phyloP scores from a whole-genome alignment of 331 rosid genomes.

The Pyracantha coccinea region DNA sequence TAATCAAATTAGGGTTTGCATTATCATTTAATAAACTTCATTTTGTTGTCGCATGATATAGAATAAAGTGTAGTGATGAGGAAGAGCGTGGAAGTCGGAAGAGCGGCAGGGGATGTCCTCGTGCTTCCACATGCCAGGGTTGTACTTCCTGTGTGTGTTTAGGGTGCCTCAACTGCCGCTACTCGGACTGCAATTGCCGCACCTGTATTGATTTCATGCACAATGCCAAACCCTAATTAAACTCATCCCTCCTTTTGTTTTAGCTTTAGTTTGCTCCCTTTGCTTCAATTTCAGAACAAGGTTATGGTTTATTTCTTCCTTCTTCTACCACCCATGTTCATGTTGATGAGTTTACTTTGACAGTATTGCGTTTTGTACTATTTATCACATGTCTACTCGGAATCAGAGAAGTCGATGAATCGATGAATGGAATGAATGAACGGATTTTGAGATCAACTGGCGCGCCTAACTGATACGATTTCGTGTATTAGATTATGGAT shows the following conservation, averaged over 20 bases:
- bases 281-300: background rate
- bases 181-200: constrained; percentile 37
- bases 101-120: constrained; percentile 27
- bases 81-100: constrained; percentile 34
- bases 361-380: background rate
- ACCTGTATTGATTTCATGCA: constrained; percentile 40
- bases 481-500: no score
- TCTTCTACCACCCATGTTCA: background rate
- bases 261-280: no score
- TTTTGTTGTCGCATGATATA: background rate
- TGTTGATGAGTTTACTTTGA: background rate
- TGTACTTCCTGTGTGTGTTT: constrained; percentile 35
- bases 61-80: constrained; percentile 24
- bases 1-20: background rate
- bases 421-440: no score
- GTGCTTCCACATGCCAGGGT: constrained; percentile 22
- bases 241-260: background rate
- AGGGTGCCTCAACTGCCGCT: constrained; percentile 53
- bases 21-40: background rate
- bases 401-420: no score
- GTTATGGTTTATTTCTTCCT: background rate
- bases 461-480: no score
- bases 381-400: no score
- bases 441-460: no score
- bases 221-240: constrained; percentile 16